Base-by-base conservation (phyloP, 331 rosid genomes). In the Quercus lobata region DNA sequence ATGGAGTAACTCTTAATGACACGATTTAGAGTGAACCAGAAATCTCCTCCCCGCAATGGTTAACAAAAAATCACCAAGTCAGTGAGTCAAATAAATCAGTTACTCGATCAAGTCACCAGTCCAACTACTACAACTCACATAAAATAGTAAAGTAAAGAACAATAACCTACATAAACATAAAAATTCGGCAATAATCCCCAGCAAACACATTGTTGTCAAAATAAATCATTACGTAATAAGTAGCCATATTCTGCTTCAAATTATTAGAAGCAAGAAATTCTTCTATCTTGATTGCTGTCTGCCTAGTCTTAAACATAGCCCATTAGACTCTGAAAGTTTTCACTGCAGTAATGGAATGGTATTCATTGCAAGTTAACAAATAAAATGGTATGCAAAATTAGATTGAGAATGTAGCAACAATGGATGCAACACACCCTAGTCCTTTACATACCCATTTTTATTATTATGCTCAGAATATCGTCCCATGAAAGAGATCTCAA, bases 401-500 rank as follows among this genome's bases (percentile, higher is more conserved):
- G 19, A 75, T 19, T 8, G 58, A 55, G 44, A 49, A 18, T 24
- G 44, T 9, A 49, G 65, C 21, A 46, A 25, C 65, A 61, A 69
- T 34, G 77, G n/a, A 71, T 53, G 68, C 25, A 78, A n/a, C 8
- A 73, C 68, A 74, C 69, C 54, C 22, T 41, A 44, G 34, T 56
- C 24, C 71, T 69, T 53, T 55, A 81, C 91, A 72, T 81, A 94
- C 98, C 97, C 80, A 57, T 94, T 94, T 73, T 94, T 97, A 73
- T 84, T 84, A 78, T 90, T 92, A 86, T 94, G 89, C 57, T 97
- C 94, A n/a, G 96, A 78, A 92, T 89, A 88, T 83, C 80, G 76
- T 90, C 97, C 98, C 98, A 94, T 34, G 91, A 87, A 76, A 41
- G 49, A 41, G 49, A 94, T 79, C 80, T 86, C 92, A 73, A 76